Evolutionary conservation across 148 eudicot genomes (phyloP), one percentile per base, ranked within the genome.

Genomic region (Beta vulgaris): DNA sequence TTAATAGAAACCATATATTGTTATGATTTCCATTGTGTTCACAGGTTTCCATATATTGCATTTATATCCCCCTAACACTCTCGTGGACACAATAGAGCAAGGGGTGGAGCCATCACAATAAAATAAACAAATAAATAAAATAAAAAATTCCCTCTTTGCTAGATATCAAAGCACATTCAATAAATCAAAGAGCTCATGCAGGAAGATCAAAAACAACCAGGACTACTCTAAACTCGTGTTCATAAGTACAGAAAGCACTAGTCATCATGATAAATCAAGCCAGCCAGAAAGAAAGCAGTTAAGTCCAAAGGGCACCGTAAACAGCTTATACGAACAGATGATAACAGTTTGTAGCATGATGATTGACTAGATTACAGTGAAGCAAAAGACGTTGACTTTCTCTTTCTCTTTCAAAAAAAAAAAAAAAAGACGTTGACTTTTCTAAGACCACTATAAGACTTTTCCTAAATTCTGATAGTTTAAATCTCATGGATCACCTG

Each of bases 401-500:
- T n/a, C n/a, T n/a, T n/a, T n/a, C n/a, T n/a, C n/a, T n/a, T n/a
- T n/a, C n/a, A n/a, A n/a, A n/a, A n/a, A n/a, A n/a, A n/a, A n/a
- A n/a, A n/a, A 72, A 55, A n/a, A 59, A 62, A 37, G 73, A 42
- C 34, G 55, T 40, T 71, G 49, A 46, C 67, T 53, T 19, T 25
- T 18, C 44, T 42, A 58, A 48, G 46, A 25, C 53, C 32, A 31
- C 60, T 21, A 67, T 18, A 40, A 72, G 44, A 44, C 69, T 61
- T 60, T 54, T 49, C 4, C 7, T 37, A 18, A 61, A 60, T 61
- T 9, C 31, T 63, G 53, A n/a, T n/a, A n/a, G n/a, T n/a, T n/a
- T n/a, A n/a, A n/a, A n/a, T 54, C 34, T 66, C 70, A 34, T 73
- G 69, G 28, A 89, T 84, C 84, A 95, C 99, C 85, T 90, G 88